Evolutionary conservation across 805 yeast species (phyloP), one percentile per base, ranked within the genome.

Genomic region (Barnettozyma siamensis): DNA sequence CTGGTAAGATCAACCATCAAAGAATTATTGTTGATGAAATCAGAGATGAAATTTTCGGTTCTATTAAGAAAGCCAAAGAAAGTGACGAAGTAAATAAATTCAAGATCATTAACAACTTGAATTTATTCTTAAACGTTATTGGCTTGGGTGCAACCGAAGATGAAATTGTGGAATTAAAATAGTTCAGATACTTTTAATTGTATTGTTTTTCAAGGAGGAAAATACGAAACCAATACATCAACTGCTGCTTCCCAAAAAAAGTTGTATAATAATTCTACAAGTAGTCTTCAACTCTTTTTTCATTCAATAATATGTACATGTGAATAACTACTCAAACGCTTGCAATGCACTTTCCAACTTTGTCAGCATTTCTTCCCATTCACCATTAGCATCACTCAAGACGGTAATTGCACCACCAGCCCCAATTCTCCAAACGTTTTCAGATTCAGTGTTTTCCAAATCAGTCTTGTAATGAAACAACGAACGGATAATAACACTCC

Each of bases 371-470:
- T 93, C 99, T 24, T 87, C 88, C 83, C 93, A 86, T 60, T 93
- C 99, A 3, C 82, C 91, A 19, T 76, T 76, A n/a, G 70, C 66
- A 20, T 86, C 78, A 57, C 96, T 87, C 45, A 93, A 66, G 3
- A 88, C 89, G 0, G 98, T 93, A 34, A 93, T 80, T 15, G 98
- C 99, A 4, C 99, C 99, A 13, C 99, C 99, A 7, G 99, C 99
- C 1, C 99, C 99, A 41, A 91, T 76, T 47, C 88, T 69, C 95
- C 96, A 93, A 6, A 65, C 55, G 8, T 59, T 55, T 2, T 65
- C 63, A 12, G 53, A 47, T 1, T 48, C 46, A 2, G 41, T 43
- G 33, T 48, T 51, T 5, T 52, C 54, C 2, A 53, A 12, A 50
- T 80, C 88, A 29, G 72, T 65, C 19, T 64, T 55, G 58, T 87